Conservation (phyloP, 805 yeast species). For the Ogataea neopini region DNA sequence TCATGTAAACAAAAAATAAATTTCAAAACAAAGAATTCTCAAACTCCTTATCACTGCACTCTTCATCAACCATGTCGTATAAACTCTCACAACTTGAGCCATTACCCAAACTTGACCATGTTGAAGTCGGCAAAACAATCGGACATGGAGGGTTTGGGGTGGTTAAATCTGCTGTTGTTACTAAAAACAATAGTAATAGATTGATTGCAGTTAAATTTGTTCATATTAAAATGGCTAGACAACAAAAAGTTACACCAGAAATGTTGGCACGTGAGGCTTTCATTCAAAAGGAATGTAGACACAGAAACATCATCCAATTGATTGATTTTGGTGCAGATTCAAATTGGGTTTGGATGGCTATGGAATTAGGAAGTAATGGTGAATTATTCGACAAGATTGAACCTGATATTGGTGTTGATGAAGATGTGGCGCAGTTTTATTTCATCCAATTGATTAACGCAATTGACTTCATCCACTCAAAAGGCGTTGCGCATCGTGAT, state of each 20-base stretch:
- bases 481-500: slow-evolving; percentile 69
- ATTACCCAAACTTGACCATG: slow-evolving; percentile 48
- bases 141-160: slow-evolving; percentile 73
- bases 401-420: slow-evolving; percentile 70
- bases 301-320: slow-evolving; percentile 59
- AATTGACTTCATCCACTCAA: slow-evolving; percentile 56
- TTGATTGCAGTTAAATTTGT: slow-evolving; percentile 62
- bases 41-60: neutral
- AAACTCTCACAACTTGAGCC: slow-evolving; percentile 48
- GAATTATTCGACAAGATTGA: slow-evolving; percentile 79
- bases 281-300: slow-evolving; percentile 60
- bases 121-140: slow-evolving; percentile 50
- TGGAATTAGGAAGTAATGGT: slow-evolving; percentile 74
- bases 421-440: slow-evolving; percentile 66
- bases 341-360: slow-evolving; percentile 62
- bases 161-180: slow-evolving; percentile 50
- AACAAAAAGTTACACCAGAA: slow-evolving; percentile 34
- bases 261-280: slow-evolving; percentile 52
- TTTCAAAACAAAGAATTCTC: slow-evolving; percentile 1
- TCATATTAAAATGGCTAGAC: slow-evolving; percentile 38
- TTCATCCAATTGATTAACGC: slow-evolving; percentile 67
- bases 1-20: neutral
- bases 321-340: slow-evolving; percentile 54
- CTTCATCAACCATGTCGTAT: slow-evolving; percentile 24
- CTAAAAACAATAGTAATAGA: slow-evolving; percentile 37